Percentiles rank a stretch among this genome's conserved stretches.
Conservation (phyloP, 2,329 filamentous ascomycete species). For the Colletotrichum kahawae region DNA sequence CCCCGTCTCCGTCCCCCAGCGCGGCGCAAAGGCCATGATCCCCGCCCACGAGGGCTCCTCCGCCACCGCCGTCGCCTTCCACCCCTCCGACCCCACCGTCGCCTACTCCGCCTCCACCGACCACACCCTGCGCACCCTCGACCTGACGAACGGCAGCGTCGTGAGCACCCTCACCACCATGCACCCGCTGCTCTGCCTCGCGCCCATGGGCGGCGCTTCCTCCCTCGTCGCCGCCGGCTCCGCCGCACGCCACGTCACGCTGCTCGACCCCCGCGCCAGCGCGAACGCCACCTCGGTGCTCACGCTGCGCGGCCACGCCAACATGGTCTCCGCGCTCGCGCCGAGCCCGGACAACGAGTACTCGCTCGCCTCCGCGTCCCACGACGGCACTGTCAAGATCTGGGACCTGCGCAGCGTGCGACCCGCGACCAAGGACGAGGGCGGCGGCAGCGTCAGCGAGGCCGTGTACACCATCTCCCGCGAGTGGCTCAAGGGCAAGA, state of each 20-base stretch:
- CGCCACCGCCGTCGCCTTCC: slow-evolving; percentile 82
- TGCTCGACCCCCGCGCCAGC: slow-evolving; percentile 87
- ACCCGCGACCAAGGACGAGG: slow-evolving; percentile 62
- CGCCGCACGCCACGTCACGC: slow-evolving; percentile 83
- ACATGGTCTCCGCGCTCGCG: slow-evolving; percentile 58
- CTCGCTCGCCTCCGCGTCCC: slow-evolving; percentile 85
- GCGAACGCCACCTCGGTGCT: slow-evolving; percentile 80
- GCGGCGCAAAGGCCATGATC: slow-evolving; percentile 79
- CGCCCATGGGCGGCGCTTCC: slow-evolving; percentile 71
- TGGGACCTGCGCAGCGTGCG: slow-evolving; percentile 87
- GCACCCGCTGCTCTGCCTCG: slow-evolving; percentile 81
- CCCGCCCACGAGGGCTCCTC: slow-evolving; percentile 75
- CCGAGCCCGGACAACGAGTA: slow-evolving; percentile 71
- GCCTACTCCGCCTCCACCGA: slow-evolving; percentile 93
- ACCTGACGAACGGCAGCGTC: slow-evolving; percentile 79
- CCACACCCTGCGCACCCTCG: slow-evolving; percentile 88
- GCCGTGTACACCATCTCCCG: slow-evolving; percentile 77
- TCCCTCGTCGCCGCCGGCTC: slow-evolving; percentile 74
- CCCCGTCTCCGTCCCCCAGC: slow-evolving; percentile 62
- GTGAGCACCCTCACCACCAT: slow-evolving; percentile 85
- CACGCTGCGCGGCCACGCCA: slow-evolving; percentile 90
- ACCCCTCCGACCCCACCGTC: slow-evolving; percentile 82
- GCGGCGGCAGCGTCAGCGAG: slow-evolving; percentile 71
- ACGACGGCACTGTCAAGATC: slow-evolving; percentile 90
- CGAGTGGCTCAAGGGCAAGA: slow-evolving; percentile 71